These are phyloP conservation scores for Komagataea norvegica DNA, from an alignment of 1,139 yeast genomes.

Conservation along the genomic window DNA sequence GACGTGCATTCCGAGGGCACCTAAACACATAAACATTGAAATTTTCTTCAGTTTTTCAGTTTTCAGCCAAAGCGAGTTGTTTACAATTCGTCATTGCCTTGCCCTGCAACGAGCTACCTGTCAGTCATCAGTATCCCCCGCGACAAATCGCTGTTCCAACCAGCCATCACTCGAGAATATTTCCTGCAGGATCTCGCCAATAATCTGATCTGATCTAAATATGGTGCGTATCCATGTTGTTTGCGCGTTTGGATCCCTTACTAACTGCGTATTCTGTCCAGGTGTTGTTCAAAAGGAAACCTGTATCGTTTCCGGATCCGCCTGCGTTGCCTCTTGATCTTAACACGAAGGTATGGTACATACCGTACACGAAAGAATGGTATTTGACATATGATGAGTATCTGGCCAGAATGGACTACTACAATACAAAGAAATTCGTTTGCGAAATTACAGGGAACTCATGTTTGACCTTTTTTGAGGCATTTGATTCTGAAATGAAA, in stretches of 20 bases:
- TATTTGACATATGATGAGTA: slow-evolving; percentile 73
- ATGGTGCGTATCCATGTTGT: neutral
- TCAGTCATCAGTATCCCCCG: too few species aligned
- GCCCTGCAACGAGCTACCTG: neutral
- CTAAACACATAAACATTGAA: slow-evolving; percentile 1
- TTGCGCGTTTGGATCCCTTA: slow-evolving; percentile 1
- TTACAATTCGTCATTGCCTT: neutral
- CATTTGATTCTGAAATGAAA: slow-evolving; percentile 65
- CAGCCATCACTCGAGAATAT: too few species aligned
- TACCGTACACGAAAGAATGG: slow-evolving; percentile 86
- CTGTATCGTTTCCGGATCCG: slow-evolving; percentile 54
- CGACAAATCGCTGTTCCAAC: too few species aligned
- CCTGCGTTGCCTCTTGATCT: slow-evolving; percentile 51
- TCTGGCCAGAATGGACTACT: slow-evolving; percentile 63
- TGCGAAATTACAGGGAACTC: slow-evolving; percentile 96
- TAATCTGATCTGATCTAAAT: too few species aligned
- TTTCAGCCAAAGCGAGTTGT: too few species aligned
- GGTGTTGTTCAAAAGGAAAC: slow-evolving; percentile 74
- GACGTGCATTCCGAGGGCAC: slow-evolving; percentile 1
- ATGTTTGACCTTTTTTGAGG: slow-evolving; percentile 85
- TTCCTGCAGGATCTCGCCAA: too few species aligned
- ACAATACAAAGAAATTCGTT: slow-evolving; percentile 72
- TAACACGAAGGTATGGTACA: slow-evolving; percentile 62
- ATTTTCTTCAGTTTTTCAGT: neutral
- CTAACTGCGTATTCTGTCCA: slow-evolving; percentile 6